Evolutionary conservation across 176 grass and related monocot species (phyloP).

Genomic region (Lolium multiflorum): DNA sequence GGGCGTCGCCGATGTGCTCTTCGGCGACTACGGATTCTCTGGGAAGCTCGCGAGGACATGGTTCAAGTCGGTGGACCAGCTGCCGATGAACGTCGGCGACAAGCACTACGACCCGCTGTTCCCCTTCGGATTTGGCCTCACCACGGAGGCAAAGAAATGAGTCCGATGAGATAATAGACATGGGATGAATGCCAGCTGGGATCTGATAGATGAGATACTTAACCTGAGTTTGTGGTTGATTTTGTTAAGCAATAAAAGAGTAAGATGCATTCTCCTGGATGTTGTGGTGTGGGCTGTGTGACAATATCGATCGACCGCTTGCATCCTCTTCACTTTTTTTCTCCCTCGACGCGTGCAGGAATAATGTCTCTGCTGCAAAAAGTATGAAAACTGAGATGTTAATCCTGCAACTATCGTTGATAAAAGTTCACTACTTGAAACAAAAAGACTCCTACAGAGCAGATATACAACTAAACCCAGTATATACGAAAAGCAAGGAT

Average conservation of each 20-base stretch:
- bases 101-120: constrained; percentile 70
- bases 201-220: background rate
- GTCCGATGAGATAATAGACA: background rate
- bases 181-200: too few species aligned
- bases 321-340: background rate
- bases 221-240: background rate
- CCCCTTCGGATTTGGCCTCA: constrained; percentile 64
- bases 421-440: background rate
- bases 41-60: constrained; percentile 76
- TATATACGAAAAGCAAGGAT: background rate
- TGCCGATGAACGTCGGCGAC: constrained; percentile 78
- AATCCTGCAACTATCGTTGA: background rate
- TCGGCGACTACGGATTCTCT: constrained; percentile 66
- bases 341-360: background rate
- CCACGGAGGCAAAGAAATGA: background rate
- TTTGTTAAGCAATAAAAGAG: background rate
- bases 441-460: background rate
- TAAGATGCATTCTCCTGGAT: background rate
- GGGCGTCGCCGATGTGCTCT: constrained; percentile 67
- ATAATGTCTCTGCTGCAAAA: background rate
- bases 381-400: background rate
- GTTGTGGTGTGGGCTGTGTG: background rate
- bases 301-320: background rate
- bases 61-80: constrained; percentile 70
- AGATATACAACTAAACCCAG: background rate